Conservation (phyloP, 768 basidiomycete species). For the Hypholoma fasciculare region DNA sequence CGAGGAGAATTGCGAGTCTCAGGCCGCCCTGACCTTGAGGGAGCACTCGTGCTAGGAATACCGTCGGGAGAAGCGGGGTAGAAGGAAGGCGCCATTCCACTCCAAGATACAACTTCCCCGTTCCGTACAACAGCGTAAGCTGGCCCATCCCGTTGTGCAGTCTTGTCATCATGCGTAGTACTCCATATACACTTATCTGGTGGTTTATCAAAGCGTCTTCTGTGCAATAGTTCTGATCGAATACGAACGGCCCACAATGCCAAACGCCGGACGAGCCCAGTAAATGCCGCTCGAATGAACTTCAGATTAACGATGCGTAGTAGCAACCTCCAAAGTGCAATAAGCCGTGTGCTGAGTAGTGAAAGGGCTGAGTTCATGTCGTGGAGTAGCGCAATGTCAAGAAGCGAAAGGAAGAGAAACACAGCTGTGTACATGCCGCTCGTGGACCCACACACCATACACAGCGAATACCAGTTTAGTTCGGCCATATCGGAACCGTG, state of each 20-base stretch:
- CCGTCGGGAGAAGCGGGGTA: conserved; percentile 18
- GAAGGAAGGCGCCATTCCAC: conserved; percentile 18
- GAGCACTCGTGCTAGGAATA: conserved; percentile 10
- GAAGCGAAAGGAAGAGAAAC: too few species aligned
- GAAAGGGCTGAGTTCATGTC: conserved; percentile 2
- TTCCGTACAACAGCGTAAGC: background rate
- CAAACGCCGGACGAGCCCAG: conserved; percentile 7
- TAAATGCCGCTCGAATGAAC: conserved; percentile 3
- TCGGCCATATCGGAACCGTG: too few species aligned
- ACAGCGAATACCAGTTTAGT: too few species aligned
- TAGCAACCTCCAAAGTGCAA: conserved; percentile 3
- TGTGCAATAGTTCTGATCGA: background rate
- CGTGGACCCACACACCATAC: too few species aligned
- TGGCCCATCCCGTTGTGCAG: background rate
- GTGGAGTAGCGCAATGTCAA: background rate
- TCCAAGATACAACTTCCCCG: conserved; percentile 11
- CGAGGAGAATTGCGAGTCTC: conserved; percentile 14
- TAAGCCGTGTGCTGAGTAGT: conserved; percentile 2
- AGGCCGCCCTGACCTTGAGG: background rate
- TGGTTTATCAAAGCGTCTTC: background rate
- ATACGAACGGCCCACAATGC: conserved; percentile 4
- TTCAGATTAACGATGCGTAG: conserved; percentile 4
- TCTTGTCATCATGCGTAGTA: background rate
- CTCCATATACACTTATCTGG: background rate
- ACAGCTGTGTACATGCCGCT: too few species aligned